These are phyloP conservation scores for Coprinopsis marcescibilis DNA, from an alignment of 768 basidiomycete genomes.

Conservation along the genomic window DNA sequence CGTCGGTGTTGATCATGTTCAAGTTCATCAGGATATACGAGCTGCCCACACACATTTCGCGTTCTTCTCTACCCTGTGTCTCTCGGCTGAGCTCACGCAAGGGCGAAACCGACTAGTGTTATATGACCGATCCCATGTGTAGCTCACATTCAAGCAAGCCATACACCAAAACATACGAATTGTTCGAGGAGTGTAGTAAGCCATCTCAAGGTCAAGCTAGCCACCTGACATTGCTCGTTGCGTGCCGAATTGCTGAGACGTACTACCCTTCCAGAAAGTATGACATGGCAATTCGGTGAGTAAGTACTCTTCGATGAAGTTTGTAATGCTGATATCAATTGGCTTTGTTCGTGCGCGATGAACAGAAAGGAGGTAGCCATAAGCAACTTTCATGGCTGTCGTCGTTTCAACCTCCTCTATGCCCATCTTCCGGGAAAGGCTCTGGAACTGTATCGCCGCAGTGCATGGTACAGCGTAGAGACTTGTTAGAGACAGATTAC, in stretches of 20 bases:
- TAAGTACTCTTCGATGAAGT: neutral
- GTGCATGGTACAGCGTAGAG: too few relatives aligned
- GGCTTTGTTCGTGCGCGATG: constrained; percentile 61
- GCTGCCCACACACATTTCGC: constrained; percentile 33
- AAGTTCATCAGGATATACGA: constrained; percentile 80
- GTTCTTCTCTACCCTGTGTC: neutral
- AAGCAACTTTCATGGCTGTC: constrained; percentile 69
- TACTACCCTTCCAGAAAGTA: constrained; percentile 78
- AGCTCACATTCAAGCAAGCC: constrained; percentile 58
- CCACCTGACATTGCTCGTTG: constrained; percentile 85
- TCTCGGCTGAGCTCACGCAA: constrained; percentile 14
- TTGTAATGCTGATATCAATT: neutral
- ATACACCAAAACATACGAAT: constrained; percentile 90
- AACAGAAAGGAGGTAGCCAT: constrained; percentile 80
- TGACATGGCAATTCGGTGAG: constrained; percentile 82
- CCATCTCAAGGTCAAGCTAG: constrained; percentile 49
- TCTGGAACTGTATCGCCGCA: too few relatives aligned
- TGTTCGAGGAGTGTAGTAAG: constrained; percentile 75
- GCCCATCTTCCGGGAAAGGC: too few relatives aligned
- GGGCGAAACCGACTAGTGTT: constrained; percentile 57
- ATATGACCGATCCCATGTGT: neutral
- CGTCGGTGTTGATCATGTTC: constrained; percentile 94
- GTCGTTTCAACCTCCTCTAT: constrained; percentile 74
- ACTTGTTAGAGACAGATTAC: too few relatives aligned
- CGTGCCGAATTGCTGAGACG: constrained; percentile 82